Percentiles rank a stretch among this genome's conserved stretches.
These are phyloP conservation scores for Cyclocybe cylindracea DNA, from an alignment of 768 basidiomycete genomes.

Conservation along the genomic window DNA sequence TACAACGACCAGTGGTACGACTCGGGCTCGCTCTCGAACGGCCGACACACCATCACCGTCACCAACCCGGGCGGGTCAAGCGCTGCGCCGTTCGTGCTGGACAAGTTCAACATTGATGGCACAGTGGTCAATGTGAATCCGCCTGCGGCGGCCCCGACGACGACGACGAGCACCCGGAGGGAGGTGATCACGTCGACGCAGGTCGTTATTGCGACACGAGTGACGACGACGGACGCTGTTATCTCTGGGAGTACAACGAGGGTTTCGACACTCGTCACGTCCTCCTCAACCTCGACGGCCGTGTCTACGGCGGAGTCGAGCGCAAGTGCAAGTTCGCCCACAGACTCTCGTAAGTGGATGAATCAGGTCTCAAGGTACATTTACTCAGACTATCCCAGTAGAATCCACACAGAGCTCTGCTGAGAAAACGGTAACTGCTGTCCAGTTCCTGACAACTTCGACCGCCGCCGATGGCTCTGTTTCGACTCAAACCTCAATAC, in stretches of 20 bases:
- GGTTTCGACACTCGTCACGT: not conserved
- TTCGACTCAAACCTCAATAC: not conserved
- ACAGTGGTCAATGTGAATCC: not conserved
- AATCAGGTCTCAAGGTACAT: not conserved
- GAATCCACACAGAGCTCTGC: not conserved
- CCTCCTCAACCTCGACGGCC: not conserved
- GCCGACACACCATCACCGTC: constrained; percentile 7
- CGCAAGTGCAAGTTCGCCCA: not conserved
- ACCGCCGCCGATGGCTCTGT: not conserved
- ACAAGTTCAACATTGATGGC: constrained; percentile 12
- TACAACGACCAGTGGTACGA: constrained; percentile 15
- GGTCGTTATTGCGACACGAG: not conserved
- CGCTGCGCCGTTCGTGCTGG: constrained; percentile 11
- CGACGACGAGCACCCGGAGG: not conserved
- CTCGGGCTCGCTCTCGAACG: constrained; percentile 7
- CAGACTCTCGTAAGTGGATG: not conserved
- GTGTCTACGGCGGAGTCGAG: not conserved
- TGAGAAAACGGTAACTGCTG: not conserved
- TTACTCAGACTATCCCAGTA: not conserved
- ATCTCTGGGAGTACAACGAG: not conserved
- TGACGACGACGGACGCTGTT: not conserved
- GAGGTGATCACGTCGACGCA: not conserved
- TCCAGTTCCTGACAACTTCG: constrained; percentile 4
- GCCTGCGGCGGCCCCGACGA: not conserved
- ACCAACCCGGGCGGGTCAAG: constrained; percentile 7